phyloP scores from a whole-genome alignment of 192 early-diverging fungal species.

The Ambispora gerdemannii region DNA sequence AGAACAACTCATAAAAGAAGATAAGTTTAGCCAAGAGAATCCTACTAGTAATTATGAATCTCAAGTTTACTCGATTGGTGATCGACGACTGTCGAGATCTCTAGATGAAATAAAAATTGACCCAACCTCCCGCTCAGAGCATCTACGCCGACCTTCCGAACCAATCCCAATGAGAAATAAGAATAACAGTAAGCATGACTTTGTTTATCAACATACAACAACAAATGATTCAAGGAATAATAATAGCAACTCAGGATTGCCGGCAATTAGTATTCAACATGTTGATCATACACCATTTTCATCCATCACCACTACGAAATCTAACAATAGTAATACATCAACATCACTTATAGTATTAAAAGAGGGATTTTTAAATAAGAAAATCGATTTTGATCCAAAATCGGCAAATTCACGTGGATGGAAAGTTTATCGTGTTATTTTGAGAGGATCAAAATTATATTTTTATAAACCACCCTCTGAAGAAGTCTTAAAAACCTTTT shows the following conservation, averaged over 20 bases:
- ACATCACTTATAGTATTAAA: slow-evolving; percentile 34
- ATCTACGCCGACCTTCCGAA: slow-evolving; percentile 26
- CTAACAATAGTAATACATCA: slow-evolving; percentile 29
- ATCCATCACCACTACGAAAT: neutral
- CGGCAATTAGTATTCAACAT: slow-evolving; percentile 18
- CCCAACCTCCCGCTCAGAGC: neutral
- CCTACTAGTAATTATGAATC: neutral
- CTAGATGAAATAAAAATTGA: slow-evolving; percentile 20
- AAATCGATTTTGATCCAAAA: slow-evolving; percentile 66
- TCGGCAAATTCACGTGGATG: slow-evolving; percentile 61
- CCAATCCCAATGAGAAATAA: neutral
- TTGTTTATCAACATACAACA: neutral
- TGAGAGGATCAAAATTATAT: slow-evolving; percentile 73
- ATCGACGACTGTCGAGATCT: slow-evolving; percentile 6
- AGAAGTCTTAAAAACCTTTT: slow-evolving; percentile 42
- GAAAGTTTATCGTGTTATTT: slow-evolving; percentile 71
- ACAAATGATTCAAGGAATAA: neutral
- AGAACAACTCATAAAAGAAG: neutral
- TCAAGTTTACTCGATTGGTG: neutral
- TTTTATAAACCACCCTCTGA: slow-evolving; percentile 66
- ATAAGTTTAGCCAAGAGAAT: neutral
- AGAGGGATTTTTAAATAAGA: slow-evolving; percentile 74
- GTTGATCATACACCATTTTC: neutral
- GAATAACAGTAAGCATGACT: neutral
- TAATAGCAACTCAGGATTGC: neutral